A percentile compares a stretch with the other conserved stretches of the same genome.
phyloP scores from a whole-genome alignment of 805 yeast species.

The Zygoascus flipseniorum region DNA sequence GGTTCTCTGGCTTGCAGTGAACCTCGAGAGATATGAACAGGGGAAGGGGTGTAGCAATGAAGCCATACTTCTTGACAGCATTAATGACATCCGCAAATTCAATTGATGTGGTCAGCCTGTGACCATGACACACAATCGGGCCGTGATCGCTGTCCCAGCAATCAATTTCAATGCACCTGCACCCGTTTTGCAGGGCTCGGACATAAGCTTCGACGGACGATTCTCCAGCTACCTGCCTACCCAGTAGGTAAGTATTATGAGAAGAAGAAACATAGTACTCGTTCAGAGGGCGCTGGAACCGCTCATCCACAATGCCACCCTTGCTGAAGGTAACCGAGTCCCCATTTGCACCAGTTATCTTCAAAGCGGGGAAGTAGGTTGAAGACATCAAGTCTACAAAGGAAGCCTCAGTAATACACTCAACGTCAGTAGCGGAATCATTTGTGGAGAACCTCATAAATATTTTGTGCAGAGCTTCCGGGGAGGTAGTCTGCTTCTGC shows the following conservation, averaged over 20 bases:
- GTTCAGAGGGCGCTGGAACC: conserved; percentile 51
- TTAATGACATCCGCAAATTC: conserved; percentile 60
- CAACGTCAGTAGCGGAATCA: conserved; percentile 2
- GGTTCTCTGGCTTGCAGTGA: conserved; percentile 65
- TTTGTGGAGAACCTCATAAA: conserved; percentile 32
- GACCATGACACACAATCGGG: conserved; percentile 88
- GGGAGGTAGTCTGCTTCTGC: conserved; percentile 40
- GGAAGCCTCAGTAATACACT: conserved; percentile 20
- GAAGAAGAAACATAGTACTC: conserved; percentile 89
- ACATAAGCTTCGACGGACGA: conserved; percentile 88
- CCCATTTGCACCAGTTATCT: conserved; percentile 1
- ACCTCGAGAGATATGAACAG: conserved; percentile 79
- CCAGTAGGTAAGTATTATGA: conserved; percentile 85
- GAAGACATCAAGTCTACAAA: conserved; percentile 35
- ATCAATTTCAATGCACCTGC: conserved; percentile 91
- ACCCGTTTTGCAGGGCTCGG: conserved; percentile 80
- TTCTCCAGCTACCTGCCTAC: conserved; percentile 79
- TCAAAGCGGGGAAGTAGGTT: conserved; percentile 17
- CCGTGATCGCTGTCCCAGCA: conserved; percentile 82
- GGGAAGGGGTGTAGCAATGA: conserved; percentile 81
- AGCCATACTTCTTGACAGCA: conserved; percentile 76
- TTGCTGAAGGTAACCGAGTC: not conserved
- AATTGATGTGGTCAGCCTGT: conserved; percentile 70
- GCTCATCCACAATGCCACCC: not conserved
- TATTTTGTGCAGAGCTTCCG: conserved; percentile 26